Conservation (phyloP, 768 basidiomycete genomes). For the Heimioporus sp. region DNA sequence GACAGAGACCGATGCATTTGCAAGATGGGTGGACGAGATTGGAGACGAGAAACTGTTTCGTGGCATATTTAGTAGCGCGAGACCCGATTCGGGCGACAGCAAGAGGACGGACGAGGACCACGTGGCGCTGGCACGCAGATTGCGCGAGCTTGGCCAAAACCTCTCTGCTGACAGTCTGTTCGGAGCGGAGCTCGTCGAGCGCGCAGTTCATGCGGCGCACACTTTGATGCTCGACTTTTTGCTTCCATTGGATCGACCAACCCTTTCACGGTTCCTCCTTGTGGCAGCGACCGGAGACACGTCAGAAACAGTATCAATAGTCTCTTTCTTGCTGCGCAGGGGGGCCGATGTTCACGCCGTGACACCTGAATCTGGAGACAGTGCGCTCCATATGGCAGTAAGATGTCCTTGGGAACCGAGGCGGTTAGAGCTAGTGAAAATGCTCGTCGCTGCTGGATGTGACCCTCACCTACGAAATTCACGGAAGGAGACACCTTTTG, state of each 20-base stretch:
- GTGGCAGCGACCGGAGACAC: not conserved
- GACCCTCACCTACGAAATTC: not conserved
- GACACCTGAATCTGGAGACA: not conserved
- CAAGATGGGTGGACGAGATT: not conserved
- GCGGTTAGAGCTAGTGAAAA: not conserved
- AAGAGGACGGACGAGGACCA: not conserved
- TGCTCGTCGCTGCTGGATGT: not conserved
- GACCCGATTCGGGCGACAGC: not conserved
- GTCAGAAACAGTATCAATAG: not conserved
- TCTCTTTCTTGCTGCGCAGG: not conserved
- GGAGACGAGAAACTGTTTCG: not conserved
- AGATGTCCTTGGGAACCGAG: not conserved
- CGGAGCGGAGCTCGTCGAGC: too few species aligned
- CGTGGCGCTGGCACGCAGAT: too few species aligned
- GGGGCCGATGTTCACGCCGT: not conserved
- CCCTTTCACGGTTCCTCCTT: not conserved
- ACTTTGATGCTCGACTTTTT: not conserved
- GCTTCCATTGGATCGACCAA: not conserved
- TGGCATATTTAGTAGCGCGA: not conserved
- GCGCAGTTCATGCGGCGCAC: too few species aligned
- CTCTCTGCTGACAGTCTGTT: too few species aligned
- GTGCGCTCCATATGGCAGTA: not conserved
- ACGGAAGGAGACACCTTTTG: not conserved
- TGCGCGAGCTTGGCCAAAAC: too few species aligned
- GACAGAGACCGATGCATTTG: too few species aligned